These are phyloP conservation scores for Symbiodinium natans DNA, from an alignment of 73 alveolate genomes.

Conservation along the genomic window DNA sequence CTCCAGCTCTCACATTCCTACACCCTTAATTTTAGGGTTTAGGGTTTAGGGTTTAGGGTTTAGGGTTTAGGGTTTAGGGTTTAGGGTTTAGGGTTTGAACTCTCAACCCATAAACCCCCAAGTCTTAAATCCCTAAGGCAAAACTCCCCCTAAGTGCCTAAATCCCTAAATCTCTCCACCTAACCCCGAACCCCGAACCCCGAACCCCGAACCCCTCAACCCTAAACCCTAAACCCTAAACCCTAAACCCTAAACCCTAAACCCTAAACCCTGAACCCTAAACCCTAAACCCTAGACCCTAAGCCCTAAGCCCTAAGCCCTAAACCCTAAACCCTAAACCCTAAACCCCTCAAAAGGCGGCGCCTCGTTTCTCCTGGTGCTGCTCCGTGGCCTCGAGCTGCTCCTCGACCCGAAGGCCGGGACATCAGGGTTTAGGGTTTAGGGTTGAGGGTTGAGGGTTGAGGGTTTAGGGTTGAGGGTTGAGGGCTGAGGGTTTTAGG, in stretches of 20 bases:
- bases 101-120: no score
- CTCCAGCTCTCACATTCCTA: no score
- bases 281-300: background rate
- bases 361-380: constrained; percentile 39
- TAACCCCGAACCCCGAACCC: no score
- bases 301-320: background rate
- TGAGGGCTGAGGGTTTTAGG: background rate
- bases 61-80: background rate
- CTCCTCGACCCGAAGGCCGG: background rate
- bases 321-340: background rate
- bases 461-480: background rate
- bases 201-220: no score
- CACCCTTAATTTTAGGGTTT: no score
- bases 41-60: no score
- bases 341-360: background rate
- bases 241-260: background rate
- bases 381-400: constrained; percentile 44
- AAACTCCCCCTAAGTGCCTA: no score
- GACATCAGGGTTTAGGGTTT: background rate
- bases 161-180: no score
- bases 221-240: no score
- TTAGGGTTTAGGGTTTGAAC: background rate
- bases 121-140: no score
- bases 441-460: background rate
- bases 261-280: no score